Base-by-base conservation (phyloP, 768 basidiomycete species). In the Boletus rubropictus region DNA sequence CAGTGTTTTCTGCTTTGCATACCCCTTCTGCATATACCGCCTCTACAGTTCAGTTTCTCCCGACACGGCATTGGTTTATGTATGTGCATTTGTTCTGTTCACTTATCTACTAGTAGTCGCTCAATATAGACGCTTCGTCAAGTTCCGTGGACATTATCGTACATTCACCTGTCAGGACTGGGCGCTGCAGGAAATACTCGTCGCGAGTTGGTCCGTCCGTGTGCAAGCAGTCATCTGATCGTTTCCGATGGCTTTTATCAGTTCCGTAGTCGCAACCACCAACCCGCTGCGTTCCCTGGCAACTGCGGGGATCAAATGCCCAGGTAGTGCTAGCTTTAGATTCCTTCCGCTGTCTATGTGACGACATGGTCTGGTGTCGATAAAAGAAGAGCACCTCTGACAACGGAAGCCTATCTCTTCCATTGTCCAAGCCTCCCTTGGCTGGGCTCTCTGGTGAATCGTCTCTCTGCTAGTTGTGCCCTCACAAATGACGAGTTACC, bases 21-120 rank as follows among this genome's bases (percentile, higher is more conserved):
- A 68, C 64, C 64, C 48, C 36, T 51, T 41, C 24, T 33, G 29
- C 52, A 48, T 51, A 50, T 62, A 59, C 53, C 58, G 48, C 31
- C 44, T 52, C 41, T 38, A 44, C 35, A 15, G n/a, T 33, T 41
- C n/a, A n/a, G n/a, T 41, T 34, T 34, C 37, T 38, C 44, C 43
- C 21, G 44, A 43, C 43, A 54, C 46, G n/a, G 42, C 50, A 42
- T 41, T 51, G 35, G 49, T 27, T 48, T 25, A 38, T 42, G 43
- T 25, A 38, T 42, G 43, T 51, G 43, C 49, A 49, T 47, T 43
- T 53, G 45, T 49, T 52, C 39, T 43, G 50, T 54, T 53, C 31
- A 42, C 50, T 50, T 53, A 53, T 58, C 43, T 54, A 53, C 38
- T 43, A 53, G 40, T 61, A 54, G 42, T 54, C 44, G 44, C 41